These are phyloP conservation scores for Penicillium egyptiacum DNA, from an alignment of 495 filamentous ascomycete genomes.

Conservation along the genomic window DNA sequence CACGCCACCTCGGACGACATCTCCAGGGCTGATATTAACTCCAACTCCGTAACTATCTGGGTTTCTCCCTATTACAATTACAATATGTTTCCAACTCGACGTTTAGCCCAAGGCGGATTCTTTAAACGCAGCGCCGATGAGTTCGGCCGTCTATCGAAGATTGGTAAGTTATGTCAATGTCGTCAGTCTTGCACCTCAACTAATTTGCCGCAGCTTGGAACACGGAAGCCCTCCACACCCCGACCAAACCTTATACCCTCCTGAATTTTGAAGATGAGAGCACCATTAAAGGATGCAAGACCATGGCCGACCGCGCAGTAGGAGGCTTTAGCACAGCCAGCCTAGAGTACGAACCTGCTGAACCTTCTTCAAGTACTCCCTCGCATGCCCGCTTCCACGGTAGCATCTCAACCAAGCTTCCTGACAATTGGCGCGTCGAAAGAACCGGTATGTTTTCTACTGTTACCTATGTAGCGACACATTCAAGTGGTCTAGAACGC, in stretches of 20 bases:
- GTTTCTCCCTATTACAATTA: not conserved
- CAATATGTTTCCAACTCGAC: conserved; percentile 50
- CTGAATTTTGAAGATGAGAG: conserved; percentile 62
- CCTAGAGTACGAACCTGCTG: conserved; percentile 64
- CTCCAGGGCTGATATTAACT: not conserved
- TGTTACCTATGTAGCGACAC: not conserved
- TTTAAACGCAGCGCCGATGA: conserved; percentile 64
- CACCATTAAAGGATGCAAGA: conserved; percentile 66
- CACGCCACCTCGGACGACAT: conserved; percentile 13
- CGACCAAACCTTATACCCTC: conserved; percentile 50
- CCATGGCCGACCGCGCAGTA: conserved; percentile 82
- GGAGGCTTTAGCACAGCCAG: conserved; percentile 77
- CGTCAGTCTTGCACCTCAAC: conserved; percentile 6
- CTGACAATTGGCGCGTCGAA: conserved; percentile 46
- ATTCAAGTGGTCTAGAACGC: not conserved
- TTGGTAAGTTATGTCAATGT: conserved; percentile 45
- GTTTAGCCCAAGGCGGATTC: conserved; percentile 56
- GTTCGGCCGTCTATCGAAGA: conserved; percentile 56
- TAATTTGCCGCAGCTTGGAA: conserved; percentile 44
- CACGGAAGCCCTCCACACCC: conserved; percentile 47
- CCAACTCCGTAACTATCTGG: not conserved
- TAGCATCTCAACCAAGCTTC: conserved; percentile 81
- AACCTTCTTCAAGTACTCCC: conserved; percentile 43
- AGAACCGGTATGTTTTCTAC: conserved; percentile 64
- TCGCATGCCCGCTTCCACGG: conserved; percentile 80